Base-by-base conservation (phyloP, 108 stramenopile species). In the Parietichytrium sp. region DNA sequence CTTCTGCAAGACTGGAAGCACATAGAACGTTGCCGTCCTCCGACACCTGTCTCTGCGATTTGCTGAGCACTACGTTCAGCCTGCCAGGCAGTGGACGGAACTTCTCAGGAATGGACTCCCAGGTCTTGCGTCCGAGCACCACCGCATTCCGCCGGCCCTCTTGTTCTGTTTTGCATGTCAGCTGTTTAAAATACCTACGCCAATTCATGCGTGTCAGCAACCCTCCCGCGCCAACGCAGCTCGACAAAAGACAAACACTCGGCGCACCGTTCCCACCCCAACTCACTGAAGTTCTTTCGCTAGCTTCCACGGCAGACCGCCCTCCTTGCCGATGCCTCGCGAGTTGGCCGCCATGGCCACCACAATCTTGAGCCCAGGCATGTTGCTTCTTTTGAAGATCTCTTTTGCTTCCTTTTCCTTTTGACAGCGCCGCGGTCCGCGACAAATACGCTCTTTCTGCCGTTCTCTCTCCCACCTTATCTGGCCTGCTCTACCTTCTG, bases 111-210 rank as follows among this genome's bases (percentile, higher is more conserved):
- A 99, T 96, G 80, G 93, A 93, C 48, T 96, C 93, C 97, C 97
- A 99, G 10, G 98, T 99, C 83, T 96, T 97, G n/a, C 97, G 93
- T 1, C 98, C 98, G 97, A 99, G 98, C 83, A 99, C 90, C 54
- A 97, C 96, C 6, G 97, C 98, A 85, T 98, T 97, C 81, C 55
- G 82, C 45, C 86, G 85, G 38, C 81, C 85, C 36, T 90, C 47
- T 20, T 13, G 53, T 27, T 29, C 25, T 27, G 80, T 31, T 36
- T 29, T 26, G 23, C 79, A 80, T 0, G 88, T 88, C n/a, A 89
- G 27, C 15, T 83, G 29, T 30, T 89, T 87, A 84, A 90, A 90
- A 30, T 88, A 33, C 38, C 61, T n/a, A n/a, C n/a, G n/a, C n/a
- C n/a, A n/a, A n/a, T n/a, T n/a, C n/a, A n/a, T n/a, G n/a, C n/a